Evolutionary conservation across 2,329 filamentous ascomycete species (phyloP).

Genomic region (Cladobotryum mycophilum): DNA sequence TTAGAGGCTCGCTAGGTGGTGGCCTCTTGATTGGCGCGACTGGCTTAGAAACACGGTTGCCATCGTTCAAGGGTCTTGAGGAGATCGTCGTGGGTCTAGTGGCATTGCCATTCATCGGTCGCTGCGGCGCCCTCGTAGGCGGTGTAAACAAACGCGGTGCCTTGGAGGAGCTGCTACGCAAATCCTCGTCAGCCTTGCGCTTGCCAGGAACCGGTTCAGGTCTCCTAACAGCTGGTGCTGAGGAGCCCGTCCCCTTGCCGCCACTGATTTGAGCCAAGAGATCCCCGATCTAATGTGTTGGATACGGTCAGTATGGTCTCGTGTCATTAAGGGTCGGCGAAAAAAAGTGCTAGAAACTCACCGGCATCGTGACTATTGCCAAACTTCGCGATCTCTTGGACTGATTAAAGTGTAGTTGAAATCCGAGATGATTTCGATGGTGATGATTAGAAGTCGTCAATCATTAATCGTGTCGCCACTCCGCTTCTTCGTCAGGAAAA

Average conservation of each 20-base stretch:
- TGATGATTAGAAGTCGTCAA: not conserved
- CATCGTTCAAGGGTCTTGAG: slow-evolving; percentile 4
- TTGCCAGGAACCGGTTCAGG: slow-evolving; percentile 34
- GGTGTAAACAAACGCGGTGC: slow-evolving; percentile 27
- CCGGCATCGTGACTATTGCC: slow-evolving; percentile 23
- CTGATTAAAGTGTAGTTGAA: not conserved
- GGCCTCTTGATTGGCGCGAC: slow-evolving; percentile 18
- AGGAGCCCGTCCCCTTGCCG: slow-evolving; percentile 36
- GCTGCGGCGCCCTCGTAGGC: slow-evolving; percentile 15
- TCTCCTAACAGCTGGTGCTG: slow-evolving; percentile 25
- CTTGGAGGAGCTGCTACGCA: slow-evolving; percentile 36
- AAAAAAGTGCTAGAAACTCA: slow-evolving; percentile 15
- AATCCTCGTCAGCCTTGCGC: slow-evolving; percentile 52
- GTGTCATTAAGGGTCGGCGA: not conserved
- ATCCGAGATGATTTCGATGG: not conserved
- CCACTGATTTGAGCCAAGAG: slow-evolving; percentile 53
- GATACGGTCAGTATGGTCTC: not conserved
- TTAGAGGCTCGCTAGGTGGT: slow-evolving; percentile 31
- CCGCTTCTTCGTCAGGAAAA: not conserved
- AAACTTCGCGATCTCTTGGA: slow-evolving; percentile 1
- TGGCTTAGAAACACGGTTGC: slow-evolving; percentile 11
- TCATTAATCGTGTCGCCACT: not conserved
- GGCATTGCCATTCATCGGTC: slow-evolving; percentile 16
- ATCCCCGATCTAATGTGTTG: slow-evolving; percentile 26
- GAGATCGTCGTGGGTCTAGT: slow-evolving; percentile 5